Evolutionary conservation across 495 filamentous ascomycete species (phyloP), one percentile per base, ranked within the genome.

Genomic region (Aspergillus panamensis): DNA sequence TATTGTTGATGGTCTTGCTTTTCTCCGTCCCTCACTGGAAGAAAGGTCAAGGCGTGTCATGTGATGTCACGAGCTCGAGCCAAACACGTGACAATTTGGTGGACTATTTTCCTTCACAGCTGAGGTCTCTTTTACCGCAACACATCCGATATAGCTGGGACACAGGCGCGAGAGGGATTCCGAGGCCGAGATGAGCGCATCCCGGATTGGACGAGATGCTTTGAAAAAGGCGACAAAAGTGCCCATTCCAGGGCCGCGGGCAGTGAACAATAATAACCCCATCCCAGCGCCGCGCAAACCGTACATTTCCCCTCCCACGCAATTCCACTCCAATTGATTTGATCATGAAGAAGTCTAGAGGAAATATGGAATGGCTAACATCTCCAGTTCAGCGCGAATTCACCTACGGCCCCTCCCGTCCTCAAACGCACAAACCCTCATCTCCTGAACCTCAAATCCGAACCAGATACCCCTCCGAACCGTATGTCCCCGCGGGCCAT

Each of bases 401-500:
- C 37, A 3, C 53, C 51, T 8, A 20, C 44, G 8, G 16, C 56
- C 21, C 14, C 48, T 10, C 10, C 59, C 17, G 42, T 65, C 29
- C 62, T 59, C 12, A 69, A 64, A 51, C 58, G 67, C 6, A 58
- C 67, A 10, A 66, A 69, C 35, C 62, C 67, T 2, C 58, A 60
- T 39, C 62, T 61, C 21, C 21, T 33, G 37, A 62, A 61, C 42
- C 54, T 55, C 60, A 53, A 50, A 19, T 9, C 48, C 25, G 19
- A 20, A 3, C 21, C 48, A 8, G 50, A 55, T 5, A 25, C 25
- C n/a, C 17, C 62, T 25, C 61, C 40, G 32, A 55, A 57, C 51
- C 59, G 61, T 47, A 70, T 77, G 55, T 67, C 73, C 3, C 70
- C 75, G 6, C 62, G 66, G 42, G 59, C 65, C 12, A 64, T 77